Evolutionary conservation across 129 eudicot genomes (phyloP).

Genomic region (Deinandra increscens): DNA sequence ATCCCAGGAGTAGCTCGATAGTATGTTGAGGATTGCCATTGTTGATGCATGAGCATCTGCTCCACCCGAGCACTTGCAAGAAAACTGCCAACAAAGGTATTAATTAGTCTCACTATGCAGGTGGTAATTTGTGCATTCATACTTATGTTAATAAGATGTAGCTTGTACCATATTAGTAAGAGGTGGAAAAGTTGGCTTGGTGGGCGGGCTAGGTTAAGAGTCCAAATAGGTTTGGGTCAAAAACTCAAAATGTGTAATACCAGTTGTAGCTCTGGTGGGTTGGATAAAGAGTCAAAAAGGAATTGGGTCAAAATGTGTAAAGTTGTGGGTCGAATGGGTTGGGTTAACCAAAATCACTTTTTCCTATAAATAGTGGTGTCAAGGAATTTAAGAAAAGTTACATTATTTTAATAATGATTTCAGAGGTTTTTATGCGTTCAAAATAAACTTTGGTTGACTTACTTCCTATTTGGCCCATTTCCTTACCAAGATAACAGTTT

Average conservation of each 20-base stretch:
- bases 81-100: conserved; percentile 45
- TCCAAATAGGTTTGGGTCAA: not conserved
- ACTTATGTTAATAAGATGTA: conserved; percentile 3
- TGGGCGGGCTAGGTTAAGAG: not conserved
- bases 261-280: not conserved
- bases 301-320: not conserved
- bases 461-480: not conserved
- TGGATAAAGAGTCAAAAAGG: conserved; percentile 1
- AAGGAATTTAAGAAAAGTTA: not conserved
- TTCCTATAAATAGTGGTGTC: not conserved
- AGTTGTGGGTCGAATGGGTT: not conserved
- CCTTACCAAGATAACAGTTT: not conserved
- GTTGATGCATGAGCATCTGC: conserved; percentile 68
- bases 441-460: not conserved
- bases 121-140: conserved; percentile 7
- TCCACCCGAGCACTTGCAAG: conserved; percentile 85
- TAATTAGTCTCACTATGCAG: conserved; percentile 4
- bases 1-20: conserved; percentile 79
- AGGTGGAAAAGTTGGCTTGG: not conserved
- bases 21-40: conserved; percentile 61
- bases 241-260: not conserved
- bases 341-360: not conserved
- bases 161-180: conserved; percentile 10
- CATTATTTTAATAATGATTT: not conserved
- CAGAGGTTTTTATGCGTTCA: not conserved